phyloP scores from a whole-genome alignment of 2,329 filamentous ascomycete species.

The Aspergillus candidus region DNA sequence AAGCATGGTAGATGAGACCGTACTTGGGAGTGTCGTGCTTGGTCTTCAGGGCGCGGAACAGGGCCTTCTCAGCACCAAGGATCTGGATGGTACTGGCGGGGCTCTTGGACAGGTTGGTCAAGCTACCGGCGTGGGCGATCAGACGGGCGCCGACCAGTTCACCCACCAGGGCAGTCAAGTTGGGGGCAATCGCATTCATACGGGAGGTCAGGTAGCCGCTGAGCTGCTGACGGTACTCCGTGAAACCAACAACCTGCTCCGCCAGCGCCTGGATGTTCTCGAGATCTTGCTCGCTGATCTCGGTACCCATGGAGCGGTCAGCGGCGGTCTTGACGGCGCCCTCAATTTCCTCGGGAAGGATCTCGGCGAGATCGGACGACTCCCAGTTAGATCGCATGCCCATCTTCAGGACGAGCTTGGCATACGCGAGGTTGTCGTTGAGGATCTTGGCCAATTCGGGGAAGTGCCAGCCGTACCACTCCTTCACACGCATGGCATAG shows the following conservation, averaged over 20 bases:
- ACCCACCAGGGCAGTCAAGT: slow-evolving; percentile 86
- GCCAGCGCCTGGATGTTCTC: slow-evolving; percentile 88
- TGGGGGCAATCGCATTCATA: slow-evolving; percentile 96
- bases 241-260: slow-evolving; percentile 87
- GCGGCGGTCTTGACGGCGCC: slow-evolving; percentile 84
- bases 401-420: slow-evolving; percentile 78
- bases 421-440: slow-evolving; percentile 94
- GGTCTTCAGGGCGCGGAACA: slow-evolving; percentile 97
- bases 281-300: slow-evolving; percentile 87
- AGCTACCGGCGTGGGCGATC: slow-evolving; percentile 88
- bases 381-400: slow-evolving; percentile 80
- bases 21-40: slow-evolving; percentile 99
- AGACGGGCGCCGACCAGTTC: slow-evolving; percentile 90
- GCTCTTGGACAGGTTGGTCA: slow-evolving; percentile 91
- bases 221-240: slow-evolving; percentile 82
- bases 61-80: slow-evolving; percentile 94
- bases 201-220: slow-evolving; percentile 83
- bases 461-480: slow-evolving; percentile 99
- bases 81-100: slow-evolving; percentile 96
- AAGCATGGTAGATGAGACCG: slow-evolving; percentile 87
- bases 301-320: slow-evolving; percentile 97
- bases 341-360: slow-evolving; percentile 94
- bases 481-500: slow-evolving; percentile 98
- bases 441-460: slow-evolving; percentile 95
- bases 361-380: slow-evolving; percentile 73